phyloP scores from a whole-genome alignment of 371 early-diverging fungal genomes.

The Mortierella sp. region DNA sequence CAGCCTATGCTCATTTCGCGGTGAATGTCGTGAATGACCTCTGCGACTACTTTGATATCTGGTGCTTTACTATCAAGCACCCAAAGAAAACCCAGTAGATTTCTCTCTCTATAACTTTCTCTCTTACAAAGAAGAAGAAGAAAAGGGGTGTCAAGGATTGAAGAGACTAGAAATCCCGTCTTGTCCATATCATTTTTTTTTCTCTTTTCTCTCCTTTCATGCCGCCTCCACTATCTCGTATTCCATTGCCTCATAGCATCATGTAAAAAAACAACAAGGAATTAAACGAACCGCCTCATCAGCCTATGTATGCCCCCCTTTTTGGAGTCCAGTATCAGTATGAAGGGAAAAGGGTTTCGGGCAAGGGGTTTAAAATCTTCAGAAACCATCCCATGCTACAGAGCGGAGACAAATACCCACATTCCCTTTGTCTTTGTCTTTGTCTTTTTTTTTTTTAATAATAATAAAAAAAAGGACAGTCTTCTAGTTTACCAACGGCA shows the following conservation, averaged over 20 bases:
- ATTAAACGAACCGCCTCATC: not conserved
- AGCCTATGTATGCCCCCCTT: too few relatives aligned
- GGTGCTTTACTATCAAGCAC: constrained; percentile 85
- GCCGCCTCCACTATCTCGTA: not conserved
- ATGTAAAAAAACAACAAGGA: not conserved
- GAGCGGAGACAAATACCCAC: too few relatives aligned
- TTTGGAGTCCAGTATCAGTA: not conserved
- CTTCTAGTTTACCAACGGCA: not conserved
- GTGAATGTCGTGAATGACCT: constrained; percentile 81
- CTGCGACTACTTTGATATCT: constrained; percentile 84
- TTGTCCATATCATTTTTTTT: not conserved
- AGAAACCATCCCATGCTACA: too few relatives aligned
- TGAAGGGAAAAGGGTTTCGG: too few relatives aligned
- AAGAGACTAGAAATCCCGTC: not conserved
- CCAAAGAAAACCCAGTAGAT: constrained; percentile 55
- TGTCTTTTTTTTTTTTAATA: too few relatives aligned
- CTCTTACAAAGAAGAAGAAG: not conserved
- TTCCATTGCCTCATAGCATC: not conserved
- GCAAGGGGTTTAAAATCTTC: too few relatives aligned
- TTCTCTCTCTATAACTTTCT: too few relatives aligned
- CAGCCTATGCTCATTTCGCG: constrained; percentile 78
- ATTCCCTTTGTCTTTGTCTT: too few relatives aligned
- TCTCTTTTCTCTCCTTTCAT: not conserved
- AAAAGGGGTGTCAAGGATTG: not conserved
- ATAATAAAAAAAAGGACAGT: too few relatives aligned